These are phyloP conservation scores for Sarocladium kiliense DNA, from an alignment of 2,329 filamentous ascomycete species.

Conservation along the genomic window DNA sequence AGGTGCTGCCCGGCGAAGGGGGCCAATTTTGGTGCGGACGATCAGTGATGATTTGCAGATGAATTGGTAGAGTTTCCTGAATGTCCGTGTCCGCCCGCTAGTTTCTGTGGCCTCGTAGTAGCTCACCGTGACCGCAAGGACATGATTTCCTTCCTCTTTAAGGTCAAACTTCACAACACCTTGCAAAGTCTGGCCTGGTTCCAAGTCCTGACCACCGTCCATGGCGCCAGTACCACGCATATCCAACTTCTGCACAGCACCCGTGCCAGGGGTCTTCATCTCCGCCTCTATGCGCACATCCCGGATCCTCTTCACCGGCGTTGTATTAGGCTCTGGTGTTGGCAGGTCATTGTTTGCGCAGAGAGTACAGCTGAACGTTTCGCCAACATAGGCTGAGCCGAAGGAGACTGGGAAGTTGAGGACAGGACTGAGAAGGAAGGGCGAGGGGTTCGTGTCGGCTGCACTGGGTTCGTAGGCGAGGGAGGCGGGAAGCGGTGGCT, in stretches of 20 bases:
- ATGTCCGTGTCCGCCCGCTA: slow-evolving; percentile 70
- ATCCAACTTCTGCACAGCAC: slow-evolving; percentile 56
- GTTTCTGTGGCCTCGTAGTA: slow-evolving; percentile 83
- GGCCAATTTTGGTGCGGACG: slow-evolving; percentile 82
- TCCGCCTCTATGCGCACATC: slow-evolving; percentile 82
- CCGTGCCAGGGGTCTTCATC: slow-evolving; percentile 79
- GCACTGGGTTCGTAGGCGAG: slow-evolving; percentile 57
- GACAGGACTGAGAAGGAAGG: slow-evolving; percentile 56
- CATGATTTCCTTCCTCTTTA: slow-evolving; percentile 90
- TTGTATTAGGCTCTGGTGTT: background rate
- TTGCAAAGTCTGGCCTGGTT: slow-evolving; percentile 66
- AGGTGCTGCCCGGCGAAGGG: slow-evolving; percentile 34
- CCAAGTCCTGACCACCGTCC: slow-evolving; percentile 39
- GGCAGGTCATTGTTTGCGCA: slow-evolving; percentile 83
- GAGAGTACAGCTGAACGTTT: slow-evolving; percentile 89
- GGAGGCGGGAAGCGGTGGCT: slow-evolving; percentile 56
- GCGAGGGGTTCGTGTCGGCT: slow-evolving; percentile 42
- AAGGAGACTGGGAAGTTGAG: slow-evolving; percentile 88
- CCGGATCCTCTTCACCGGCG: slow-evolving; percentile 50
- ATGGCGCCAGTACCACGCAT: slow-evolving; percentile 32
- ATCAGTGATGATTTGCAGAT: slow-evolving; percentile 85
- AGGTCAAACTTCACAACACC: slow-evolving; percentile 80
- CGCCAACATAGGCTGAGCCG: slow-evolving; percentile 90
- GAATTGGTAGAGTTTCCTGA: slow-evolving; percentile 95
- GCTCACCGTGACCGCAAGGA: slow-evolving; percentile 86